A percentile compares a stretch with the other conserved stretches of the same genome.
phyloP scores from a whole-genome alignment of 2,329 filamentous ascomycete genomes.

The Paracorniculantispora psalliotae region DNA sequence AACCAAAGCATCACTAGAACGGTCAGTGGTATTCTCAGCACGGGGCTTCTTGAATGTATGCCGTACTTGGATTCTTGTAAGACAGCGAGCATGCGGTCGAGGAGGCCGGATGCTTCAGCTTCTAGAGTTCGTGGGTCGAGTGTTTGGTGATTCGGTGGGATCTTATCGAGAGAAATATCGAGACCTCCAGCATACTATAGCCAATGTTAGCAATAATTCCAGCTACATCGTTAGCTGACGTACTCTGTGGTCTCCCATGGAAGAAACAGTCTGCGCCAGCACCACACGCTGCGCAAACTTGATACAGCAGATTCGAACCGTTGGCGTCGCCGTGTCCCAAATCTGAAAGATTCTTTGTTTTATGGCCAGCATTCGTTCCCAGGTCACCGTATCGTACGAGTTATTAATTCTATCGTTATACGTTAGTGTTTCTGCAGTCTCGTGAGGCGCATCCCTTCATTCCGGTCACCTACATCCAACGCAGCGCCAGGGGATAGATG shows the following conservation, averaged over 20 bases:
- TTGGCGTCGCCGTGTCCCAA: constrained; percentile 75
- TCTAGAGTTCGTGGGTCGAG: constrained; percentile 78
- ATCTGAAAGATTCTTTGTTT: constrained; percentile 83
- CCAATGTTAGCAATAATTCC: constrained; percentile 19
- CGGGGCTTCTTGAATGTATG: constrained; percentile 7
- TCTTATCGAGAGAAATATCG: constrained; percentile 81
- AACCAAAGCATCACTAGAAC: constrained; percentile 71
- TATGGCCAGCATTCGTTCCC: constrained; percentile 83
- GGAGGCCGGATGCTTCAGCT: constrained; percentile 83
- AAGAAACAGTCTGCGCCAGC: constrained; percentile 81
- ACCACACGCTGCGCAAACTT: constrained; percentile 96
- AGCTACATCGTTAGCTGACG: constrained; percentile 25
- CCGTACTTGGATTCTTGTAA: constrained; percentile 81
- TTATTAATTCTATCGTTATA: constrained; percentile 70
- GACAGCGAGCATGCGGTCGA: constrained; percentile 80
- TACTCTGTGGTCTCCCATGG: constrained; percentile 78
- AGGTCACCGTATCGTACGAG: constrained; percentile 72
- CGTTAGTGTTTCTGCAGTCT: background rate
- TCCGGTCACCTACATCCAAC: constrained; percentile 76
- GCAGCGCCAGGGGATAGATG: constrained; percentile 86
- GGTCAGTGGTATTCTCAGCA: constrained; percentile 16
- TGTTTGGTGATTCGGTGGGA: constrained; percentile 76
- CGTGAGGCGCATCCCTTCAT: constrained; percentile 5
- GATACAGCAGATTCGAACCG: constrained; percentile 88
- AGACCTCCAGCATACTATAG: constrained; percentile 42